These are phyloP conservation scores for Anisogramma anomala DNA, from an alignment of 2,329 filamentous ascomycete species.

Conservation along the genomic window DNA sequence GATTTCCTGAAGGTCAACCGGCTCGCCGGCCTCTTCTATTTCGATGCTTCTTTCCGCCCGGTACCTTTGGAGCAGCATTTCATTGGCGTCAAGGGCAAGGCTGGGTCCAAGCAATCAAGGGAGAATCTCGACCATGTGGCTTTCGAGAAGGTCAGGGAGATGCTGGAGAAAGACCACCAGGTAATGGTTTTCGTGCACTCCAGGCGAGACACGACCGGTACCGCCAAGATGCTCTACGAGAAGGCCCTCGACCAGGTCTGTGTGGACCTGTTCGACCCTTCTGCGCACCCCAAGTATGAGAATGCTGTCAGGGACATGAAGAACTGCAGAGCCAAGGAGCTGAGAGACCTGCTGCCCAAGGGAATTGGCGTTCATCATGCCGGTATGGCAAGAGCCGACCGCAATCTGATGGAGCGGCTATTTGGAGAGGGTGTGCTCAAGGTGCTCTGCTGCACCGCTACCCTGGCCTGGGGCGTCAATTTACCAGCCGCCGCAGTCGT, in stretches of 20 bases:
- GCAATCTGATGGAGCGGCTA: slow-evolving; percentile 88
- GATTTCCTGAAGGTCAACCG: slow-evolving; percentile 96
- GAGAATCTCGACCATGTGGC: slow-evolving; percentile 81
- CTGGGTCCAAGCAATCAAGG: slow-evolving; percentile 65
- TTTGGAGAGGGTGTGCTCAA: slow-evolving; percentile 90
- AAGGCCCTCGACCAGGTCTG: slow-evolving; percentile 75
- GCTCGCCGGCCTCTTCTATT: slow-evolving; percentile 87
- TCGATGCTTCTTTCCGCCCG: slow-evolving; percentile 88
- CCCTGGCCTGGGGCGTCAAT: slow-evolving; percentile 97
- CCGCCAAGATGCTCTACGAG: slow-evolving; percentile 74
- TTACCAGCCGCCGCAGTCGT: slow-evolving; percentile 91
- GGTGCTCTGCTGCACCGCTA: slow-evolving; percentile 95
- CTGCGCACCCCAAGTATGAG: slow-evolving; percentile 66
- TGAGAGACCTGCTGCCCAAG: slow-evolving; percentile 80
- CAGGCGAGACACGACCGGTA: slow-evolving; percentile 81
- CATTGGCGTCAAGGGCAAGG: slow-evolving; percentile 86
- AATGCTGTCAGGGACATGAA: slow-evolving; percentile 75
- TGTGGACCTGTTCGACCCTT: slow-evolving; percentile 72
- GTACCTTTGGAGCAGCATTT: slow-evolving; percentile 97
- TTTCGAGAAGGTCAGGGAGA: slow-evolving; percentile 90
- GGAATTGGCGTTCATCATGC: slow-evolving; percentile 94
- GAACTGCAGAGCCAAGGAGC: slow-evolving; percentile 69
- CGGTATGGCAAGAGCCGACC: slow-evolving; percentile 86
- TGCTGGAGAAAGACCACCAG: slow-evolving; percentile 87
- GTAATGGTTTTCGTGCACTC: slow-evolving; percentile 99